These are phyloP conservation scores for Naganishia sp. DNA, from an alignment of 1,284 basidiomycete genomes.

Conservation along the genomic window DNA sequence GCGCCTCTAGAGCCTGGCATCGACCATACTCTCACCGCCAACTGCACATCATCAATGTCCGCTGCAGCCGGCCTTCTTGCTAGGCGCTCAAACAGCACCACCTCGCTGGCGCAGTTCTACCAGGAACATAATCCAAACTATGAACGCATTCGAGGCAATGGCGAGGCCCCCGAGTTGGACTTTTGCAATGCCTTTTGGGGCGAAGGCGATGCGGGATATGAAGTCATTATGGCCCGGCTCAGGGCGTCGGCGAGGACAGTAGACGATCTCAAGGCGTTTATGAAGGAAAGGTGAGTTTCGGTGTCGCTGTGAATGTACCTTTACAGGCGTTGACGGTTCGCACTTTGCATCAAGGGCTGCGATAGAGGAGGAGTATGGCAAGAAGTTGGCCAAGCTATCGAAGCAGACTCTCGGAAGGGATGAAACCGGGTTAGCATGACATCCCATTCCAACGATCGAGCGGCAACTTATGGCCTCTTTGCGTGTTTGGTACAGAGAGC, in stretches of 20 bases:
- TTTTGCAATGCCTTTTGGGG: conserved; percentile 99
- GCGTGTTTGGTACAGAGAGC: background rate
- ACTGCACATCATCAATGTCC: conserved; percentile 43
- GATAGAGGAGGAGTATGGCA: conserved; percentile 93
- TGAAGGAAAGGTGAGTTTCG: conserved; percentile 77
- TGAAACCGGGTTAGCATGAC: conserved; percentile 76
- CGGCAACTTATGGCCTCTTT: background rate
- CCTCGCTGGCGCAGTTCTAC: conserved; percentile 49
- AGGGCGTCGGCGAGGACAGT: conserved; percentile 79
- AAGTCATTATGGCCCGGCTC: conserved; percentile 85
- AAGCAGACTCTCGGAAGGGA: conserved; percentile 77
- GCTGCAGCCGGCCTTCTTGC: conserved; percentile 57
- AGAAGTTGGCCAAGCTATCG: conserved; percentile 77
- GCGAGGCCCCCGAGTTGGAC: conserved; percentile 62
- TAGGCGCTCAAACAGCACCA: conserved; percentile 49
- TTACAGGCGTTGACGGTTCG: background rate
- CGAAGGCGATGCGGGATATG: conserved; percentile 77
- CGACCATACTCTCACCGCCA: background rate
- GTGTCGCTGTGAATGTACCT: background rate
- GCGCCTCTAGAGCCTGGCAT: background rate
- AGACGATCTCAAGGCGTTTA: conserved; percentile 81
- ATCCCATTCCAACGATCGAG: background rate
- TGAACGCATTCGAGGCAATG: conserved; percentile 39
- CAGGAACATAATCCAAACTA: conserved; percentile 44
- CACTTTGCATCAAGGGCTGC: conserved; percentile 40